phyloP scores from a whole-genome alignment of 2,329 filamentous ascomycete genomes.

The Cladosporium sp. region DNA sequence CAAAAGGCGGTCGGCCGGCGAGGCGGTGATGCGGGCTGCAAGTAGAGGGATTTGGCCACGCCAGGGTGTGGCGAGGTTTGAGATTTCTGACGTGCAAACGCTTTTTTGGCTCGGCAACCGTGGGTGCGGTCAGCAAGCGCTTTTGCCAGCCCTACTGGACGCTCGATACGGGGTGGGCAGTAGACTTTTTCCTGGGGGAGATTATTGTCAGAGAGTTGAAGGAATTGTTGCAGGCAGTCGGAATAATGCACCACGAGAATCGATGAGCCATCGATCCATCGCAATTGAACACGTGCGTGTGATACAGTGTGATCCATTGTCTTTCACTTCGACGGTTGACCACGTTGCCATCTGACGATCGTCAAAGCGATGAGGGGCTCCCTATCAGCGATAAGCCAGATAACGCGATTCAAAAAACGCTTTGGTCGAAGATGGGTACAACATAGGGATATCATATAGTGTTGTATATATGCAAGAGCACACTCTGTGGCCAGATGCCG shows the following conservation, averaged over 20 bases:
- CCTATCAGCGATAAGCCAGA: not conserved
- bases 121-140: slow-evolving; percentile 1
- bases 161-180: not conserved
- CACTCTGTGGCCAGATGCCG: not conserved
- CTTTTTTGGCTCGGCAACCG: not conserved
- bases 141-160: not conserved
- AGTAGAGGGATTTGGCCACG: not conserved
- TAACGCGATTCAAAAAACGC: not conserved
- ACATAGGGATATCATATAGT: no score
- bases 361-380: not conserved
- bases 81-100: slow-evolving; percentile 4
- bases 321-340: not conserved
- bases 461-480: not conserved
- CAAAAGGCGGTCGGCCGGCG: slow-evolving; percentile 15
- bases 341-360: slow-evolving; percentile 7
- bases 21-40: slow-evolving; percentile 9
- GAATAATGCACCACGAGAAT: not conserved
- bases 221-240: not conserved
- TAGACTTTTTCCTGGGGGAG: not conserved
- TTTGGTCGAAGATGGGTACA: not conserved
- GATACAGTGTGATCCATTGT: not conserved
- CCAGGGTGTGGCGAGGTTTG: slow-evolving; percentile 7
- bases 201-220: not conserved
- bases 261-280: not conserved
- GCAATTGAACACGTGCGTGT: not conserved